Conservation (phyloP, 2,329 filamentous ascomycete genomes). For the Ophiocordyceps camponoti-saundersi region DNA sequence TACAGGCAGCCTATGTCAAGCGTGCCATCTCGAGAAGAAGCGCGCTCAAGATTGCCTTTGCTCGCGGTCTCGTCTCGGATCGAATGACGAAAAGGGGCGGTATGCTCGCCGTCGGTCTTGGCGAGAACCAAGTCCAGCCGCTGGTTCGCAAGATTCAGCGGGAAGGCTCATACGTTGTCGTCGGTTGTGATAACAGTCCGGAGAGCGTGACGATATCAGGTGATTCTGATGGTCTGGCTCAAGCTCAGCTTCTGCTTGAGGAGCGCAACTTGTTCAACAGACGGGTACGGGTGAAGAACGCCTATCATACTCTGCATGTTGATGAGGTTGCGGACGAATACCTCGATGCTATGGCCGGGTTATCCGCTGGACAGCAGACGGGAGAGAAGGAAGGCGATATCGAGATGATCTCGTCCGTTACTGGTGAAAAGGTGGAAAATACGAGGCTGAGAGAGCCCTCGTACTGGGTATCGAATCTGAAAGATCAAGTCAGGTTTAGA, state of each 20-base stretch:
- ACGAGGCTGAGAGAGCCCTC: background rate
- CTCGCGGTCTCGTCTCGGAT: background rate
- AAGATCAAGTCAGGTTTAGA: background rate
- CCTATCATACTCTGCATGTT: background rate
- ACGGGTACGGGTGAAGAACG: background rate
- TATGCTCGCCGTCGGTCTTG: background rate
- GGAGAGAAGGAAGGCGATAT: background rate
- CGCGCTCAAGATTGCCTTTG: background rate
- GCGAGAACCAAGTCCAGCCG: background rate
- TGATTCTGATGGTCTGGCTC: background rate
- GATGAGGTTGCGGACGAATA: background rate
- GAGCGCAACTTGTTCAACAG: background rate
- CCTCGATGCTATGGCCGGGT: background rate
- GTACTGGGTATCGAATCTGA: background rate
- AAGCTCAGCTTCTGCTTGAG: background rate
- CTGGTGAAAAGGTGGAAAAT: background rate
- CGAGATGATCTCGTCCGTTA: background rate
- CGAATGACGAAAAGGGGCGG: background rate
- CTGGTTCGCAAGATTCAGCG: background rate
- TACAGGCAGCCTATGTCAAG: background rate
- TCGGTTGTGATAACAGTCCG: background rate
- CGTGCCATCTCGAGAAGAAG: background rate
- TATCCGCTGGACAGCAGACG: background rate
- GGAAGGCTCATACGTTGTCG: background rate
- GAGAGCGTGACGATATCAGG: background rate